Evolutionary conservation across 768 basidiomycete species (phyloP).

Genomic region (Coprinopsis strossmayeri): DNA sequence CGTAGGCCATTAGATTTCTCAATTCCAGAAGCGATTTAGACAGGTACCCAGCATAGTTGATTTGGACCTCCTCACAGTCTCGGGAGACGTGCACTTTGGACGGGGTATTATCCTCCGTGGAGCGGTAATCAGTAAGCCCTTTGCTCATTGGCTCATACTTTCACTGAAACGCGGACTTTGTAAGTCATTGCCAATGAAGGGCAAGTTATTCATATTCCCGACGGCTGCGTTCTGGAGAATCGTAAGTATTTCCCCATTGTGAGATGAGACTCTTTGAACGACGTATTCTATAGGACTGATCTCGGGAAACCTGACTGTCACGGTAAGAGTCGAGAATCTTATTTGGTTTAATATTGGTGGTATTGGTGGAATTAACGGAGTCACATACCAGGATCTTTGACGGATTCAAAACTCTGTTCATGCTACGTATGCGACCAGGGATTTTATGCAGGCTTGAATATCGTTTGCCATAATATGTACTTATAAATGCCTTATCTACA

Average conservation of each 20-base stretch:
- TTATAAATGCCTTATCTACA: too few relatives aligned
- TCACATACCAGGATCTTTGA: too few relatives aligned
- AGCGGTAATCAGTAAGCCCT: constrained; percentile 66
- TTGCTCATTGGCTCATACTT: not conserved
- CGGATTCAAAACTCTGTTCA: too few relatives aligned
- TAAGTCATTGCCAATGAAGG: constrained; percentile 74
- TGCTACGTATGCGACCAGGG: too few relatives aligned
- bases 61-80: constrained; percentile 89
- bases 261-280: not conserved
- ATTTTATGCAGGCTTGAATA: too few relatives aligned
- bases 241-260: constrained; percentile 43
- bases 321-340: not conserved
- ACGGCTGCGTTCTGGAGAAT: constrained; percentile 74
- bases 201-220: constrained; percentile 77
- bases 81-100: constrained; percentile 87
- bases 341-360: too few relatives aligned
- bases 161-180: not conserved
- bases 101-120: constrained; percentile 80
- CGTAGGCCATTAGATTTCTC: too few relatives aligned
- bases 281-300: not conserved
- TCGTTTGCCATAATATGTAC: too few relatives aligned
- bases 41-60: constrained; percentile 87
- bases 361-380: too few relatives aligned
- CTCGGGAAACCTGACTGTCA: not conserved
- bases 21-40: constrained; percentile 94